Base-by-base conservation (phyloP, 805 yeast species). In the Wickerhamiella domercqiae region DNA sequence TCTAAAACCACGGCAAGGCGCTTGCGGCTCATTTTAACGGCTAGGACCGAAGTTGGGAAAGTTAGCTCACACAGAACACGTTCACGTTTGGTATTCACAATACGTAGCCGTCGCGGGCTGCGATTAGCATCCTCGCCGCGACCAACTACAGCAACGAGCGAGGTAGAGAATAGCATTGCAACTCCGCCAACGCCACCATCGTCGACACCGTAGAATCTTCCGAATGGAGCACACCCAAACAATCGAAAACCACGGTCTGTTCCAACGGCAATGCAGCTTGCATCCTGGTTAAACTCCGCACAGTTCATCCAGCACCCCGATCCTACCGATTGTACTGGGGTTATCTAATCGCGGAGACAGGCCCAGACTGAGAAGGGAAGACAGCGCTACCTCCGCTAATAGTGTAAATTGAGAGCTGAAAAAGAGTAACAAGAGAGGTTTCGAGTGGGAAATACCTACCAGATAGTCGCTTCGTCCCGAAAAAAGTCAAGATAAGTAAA, bases 151-250 rank as follows among this genome's bases (percentile, higher is more conserved):
- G 93, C 95, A 18, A 90, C 70, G 28, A 87, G 64, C 4, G 93
- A 78, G 0, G 97, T 83, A 31, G 84, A 68, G 52, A 84, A 87
- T 19, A 87, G 68, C 96, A 90, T 86, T 53, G 84, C 94, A 7
- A 83, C 75, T 1, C 80, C 67, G 22, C 64, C 63, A 24, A 59
- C 57, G 21, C 61, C 65, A 13, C 61, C 63, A 34, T 57, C 62
- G 20, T 53, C 57, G 47, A 56, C 61, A 17, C 60, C 64, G 51
- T 73, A 77, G 50, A 81, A 78, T 46, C 68, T 70, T 7, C 86
- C 86, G 56, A 81, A 78, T 13, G 94, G 94, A 45, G 79, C 84
- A 57, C 95, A 84, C 52, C 81, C 81, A 64, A 70, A 87, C 34
- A 87, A 79, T 48, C 70, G 70, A 54, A 80, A 75, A 9, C 78